Evolutionary conservation across 1,284 basidiomycete genomes (phyloP).

Genomic region (Fistulina hepatica): DNA sequence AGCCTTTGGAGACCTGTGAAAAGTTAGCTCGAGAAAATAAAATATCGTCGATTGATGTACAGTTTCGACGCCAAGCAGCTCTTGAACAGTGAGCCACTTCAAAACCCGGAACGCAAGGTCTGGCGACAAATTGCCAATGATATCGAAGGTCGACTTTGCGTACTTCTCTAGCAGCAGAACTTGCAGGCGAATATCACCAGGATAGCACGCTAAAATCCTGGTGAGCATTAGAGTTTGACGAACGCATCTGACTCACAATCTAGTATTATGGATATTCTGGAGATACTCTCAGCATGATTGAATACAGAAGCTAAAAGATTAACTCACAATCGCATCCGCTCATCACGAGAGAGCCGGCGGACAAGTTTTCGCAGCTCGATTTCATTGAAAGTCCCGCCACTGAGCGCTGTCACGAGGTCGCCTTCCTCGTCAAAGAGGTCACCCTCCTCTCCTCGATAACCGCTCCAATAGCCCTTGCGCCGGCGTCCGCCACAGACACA

Average conservation of each 20-base stretch:
- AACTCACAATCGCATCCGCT: conserved; percentile 62
- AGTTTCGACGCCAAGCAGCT: conserved; percentile 49
- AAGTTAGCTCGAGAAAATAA: conserved; percentile 3
- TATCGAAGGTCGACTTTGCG: conserved; percentile 67
- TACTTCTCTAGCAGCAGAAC: conserved; percentile 78
- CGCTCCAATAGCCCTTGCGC: conserved; percentile 52
- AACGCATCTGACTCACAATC: conserved; percentile 32
- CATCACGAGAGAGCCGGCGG: conserved; percentile 49
- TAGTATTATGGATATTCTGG: conserved; percentile 46
- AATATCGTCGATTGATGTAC: conserved; percentile 22
- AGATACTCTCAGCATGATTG: conserved; percentile 22
- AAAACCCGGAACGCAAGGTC: conserved; percentile 59
- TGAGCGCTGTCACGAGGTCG: conserved; percentile 35
- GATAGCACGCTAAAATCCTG: conserved; percentile 41
- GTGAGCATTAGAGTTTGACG: not conserved
- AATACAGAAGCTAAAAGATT: conserved; percentile 6
- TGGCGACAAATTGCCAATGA: conserved; percentile 64
- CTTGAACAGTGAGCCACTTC: conserved; percentile 49
- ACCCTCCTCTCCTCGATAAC: conserved; percentile 37
- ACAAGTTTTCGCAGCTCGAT: conserved; percentile 54
- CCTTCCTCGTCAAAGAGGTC: conserved; percentile 28
- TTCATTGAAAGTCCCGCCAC: conserved; percentile 54
- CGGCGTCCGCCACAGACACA: conserved; percentile 54
- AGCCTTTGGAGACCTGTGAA: conserved; percentile 61
- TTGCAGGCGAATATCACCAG: conserved; percentile 67